Evolutionary conservation across 352 stramenopile species (phyloP).

Genomic region (Phytophthora pluvialis): DNA sequence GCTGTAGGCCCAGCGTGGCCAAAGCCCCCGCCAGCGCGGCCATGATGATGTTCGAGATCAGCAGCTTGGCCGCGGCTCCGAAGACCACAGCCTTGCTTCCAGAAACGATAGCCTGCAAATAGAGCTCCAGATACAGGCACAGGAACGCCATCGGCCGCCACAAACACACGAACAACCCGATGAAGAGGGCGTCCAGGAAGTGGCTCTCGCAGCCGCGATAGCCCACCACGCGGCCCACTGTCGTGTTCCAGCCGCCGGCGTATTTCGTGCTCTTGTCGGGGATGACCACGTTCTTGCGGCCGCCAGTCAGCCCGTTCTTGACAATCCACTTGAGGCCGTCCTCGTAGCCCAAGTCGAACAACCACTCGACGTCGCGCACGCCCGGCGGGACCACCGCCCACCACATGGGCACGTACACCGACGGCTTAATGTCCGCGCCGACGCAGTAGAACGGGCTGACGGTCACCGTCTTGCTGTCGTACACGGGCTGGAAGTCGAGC

Average conservation of each 20-base stretch:
- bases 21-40: constrained; percentile 49
- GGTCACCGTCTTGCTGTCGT: constrained; percentile 74
- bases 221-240: constrained; percentile 75
- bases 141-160: constrained; percentile 84
- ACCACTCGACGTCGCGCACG: constrained; percentile 76
- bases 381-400: constrained; percentile 80
- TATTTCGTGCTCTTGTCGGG: constrained; percentile 63
- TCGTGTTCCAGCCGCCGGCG: constrained; percentile 69
- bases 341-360: constrained; percentile 88
- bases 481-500: constrained; percentile 84
- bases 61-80: constrained; percentile 69
- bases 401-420: constrained; percentile 90
- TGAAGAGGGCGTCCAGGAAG: constrained; percentile 76
- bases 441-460: constrained; percentile 90
- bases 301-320: constrained; percentile 43
- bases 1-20: constrained; percentile 58
- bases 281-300: constrained; percentile 48
- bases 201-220: constrained; percentile 74
- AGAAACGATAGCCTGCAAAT: constrained; percentile 68
- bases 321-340: constrained; percentile 77
- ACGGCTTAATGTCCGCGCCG: constrained; percentile 89
- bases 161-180: constrained; percentile 74
- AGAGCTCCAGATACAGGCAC: constrained; percentile 85
- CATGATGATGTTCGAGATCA: constrained; percentile 68
- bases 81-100: constrained; percentile 78